Evolutionary conservation across 2,329 filamentous ascomycete genomes (phyloP), one percentile per base, ranked within the genome.

Genomic region (Colletotrichum tamarilloi): DNA sequence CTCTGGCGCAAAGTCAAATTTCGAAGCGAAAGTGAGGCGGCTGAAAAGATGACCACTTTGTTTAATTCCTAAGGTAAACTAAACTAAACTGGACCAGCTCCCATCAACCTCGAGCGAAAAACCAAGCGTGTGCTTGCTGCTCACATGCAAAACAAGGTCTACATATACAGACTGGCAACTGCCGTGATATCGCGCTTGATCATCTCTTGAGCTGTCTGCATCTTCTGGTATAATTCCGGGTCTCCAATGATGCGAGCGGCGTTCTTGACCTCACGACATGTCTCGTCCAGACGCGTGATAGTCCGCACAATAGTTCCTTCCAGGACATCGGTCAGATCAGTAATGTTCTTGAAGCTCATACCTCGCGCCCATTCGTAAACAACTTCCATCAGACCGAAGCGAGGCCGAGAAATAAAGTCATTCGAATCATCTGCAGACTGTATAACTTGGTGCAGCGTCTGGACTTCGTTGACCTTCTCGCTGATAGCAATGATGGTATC

Each of bases 311-410:
- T 98, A 0, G 97, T 98, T 1, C 97, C 97, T 83, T 99, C 97
- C 78, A 98, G 91, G 70, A 99, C 95, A 81, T 98, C 96, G 8
- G 97, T 99, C 80, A 99, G 85, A 76, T 96, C 94, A 0, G 96
- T 98, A 77, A 99, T 99, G 76, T 97, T 96, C 84, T 97, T 97
- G 88, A 99, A 99, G 65, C 94, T 96, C 95, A 98, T 98, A 30
- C 97, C 97, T 62, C 95, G 88, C 11, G 97, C 97, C 97, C 97
- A 99, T 83, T 99, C 97, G 81, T 98, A 98, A 42, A 99, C 97
- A 0, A 99, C 97, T 83, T 99, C 97, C 81, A 98, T 95, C 68
- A 99, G 89, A 1, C 96, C 97, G 80, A 99, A 99, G 11, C 96
- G 90, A 2, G 95, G 95, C 67, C 92, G 89, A 73, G 92, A 95